Percentiles rank a stretch among this genome's conserved stretches.
Conservation (phyloP, 2,329 filamentous ascomycete species). For the Gremmenia infestans region DNA sequence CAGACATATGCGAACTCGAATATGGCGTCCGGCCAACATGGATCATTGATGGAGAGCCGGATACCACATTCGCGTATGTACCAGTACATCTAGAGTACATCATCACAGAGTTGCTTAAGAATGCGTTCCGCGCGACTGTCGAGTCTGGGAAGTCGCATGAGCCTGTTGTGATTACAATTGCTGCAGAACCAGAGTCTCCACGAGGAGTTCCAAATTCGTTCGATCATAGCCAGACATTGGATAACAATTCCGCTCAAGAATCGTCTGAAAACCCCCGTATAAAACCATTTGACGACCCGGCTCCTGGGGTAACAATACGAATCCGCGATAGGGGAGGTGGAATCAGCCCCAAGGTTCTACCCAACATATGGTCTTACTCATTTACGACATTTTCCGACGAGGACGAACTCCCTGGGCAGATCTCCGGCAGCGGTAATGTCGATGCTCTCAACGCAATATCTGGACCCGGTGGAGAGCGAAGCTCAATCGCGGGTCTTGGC, state of each 20-base stretch:
- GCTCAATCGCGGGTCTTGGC: slow-evolving; percentile 85
- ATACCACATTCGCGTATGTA: slow-evolving; percentile 87
- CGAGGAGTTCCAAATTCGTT: neutral
- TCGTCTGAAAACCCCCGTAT: slow-evolving; percentile 36
- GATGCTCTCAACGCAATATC: slow-evolving; percentile 74
- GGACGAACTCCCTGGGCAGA: slow-evolving; percentile 39
- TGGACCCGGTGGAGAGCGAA: slow-evolving; percentile 63
- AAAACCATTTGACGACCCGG: slow-evolving; percentile 55
- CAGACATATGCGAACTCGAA: slow-evolving; percentile 93
- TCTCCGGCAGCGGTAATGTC: slow-evolving; percentile 41
- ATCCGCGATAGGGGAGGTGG: slow-evolving; percentile 95
- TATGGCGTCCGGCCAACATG: slow-evolving; percentile 84
- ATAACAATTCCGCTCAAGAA: slow-evolving; percentile 7
- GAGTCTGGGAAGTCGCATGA: slow-evolving; percentile 76
- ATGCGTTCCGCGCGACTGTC: slow-evolving; percentile 89
- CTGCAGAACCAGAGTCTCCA: slow-evolving; percentile 47
- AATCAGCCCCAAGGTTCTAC: slow-evolving; percentile 76
- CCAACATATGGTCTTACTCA: slow-evolving; percentile 93
- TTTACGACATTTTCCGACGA: slow-evolving; percentile 88
- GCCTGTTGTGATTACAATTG: slow-evolving; percentile 88
- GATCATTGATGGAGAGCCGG: slow-evolving; percentile 76
- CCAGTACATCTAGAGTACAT: slow-evolving; percentile 98
- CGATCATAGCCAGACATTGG: neutral
- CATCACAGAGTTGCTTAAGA: slow-evolving; percentile 92
- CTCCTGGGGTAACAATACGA: slow-evolving; percentile 86